Evolutionary conservation across 371 early-diverging fungal genomes (phyloP).

Genomic region (Syncephalis fuscata): DNA sequence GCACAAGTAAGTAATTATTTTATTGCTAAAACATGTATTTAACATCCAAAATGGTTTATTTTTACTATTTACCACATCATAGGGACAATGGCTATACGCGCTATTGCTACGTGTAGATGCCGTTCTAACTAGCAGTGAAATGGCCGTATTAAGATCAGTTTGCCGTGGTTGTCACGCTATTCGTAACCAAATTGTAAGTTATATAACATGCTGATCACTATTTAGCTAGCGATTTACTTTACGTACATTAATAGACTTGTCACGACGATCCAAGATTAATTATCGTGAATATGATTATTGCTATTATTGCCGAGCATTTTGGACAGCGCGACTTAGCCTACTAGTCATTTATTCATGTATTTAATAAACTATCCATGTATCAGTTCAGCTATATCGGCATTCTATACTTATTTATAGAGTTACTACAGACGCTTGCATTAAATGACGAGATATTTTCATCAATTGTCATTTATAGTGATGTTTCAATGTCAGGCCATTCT

Average conservation of each 20-base stretch:
- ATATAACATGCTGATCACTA: neutral
- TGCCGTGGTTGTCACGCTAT: constrained; percentile 21
- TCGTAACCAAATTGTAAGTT: constrained; percentile 7
- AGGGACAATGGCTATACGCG: constrained; percentile 27
- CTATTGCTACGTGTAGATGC: constrained; percentile 24
- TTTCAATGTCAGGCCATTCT: too few species aligned
- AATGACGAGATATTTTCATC: too few species aligned
- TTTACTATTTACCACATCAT: too few species aligned
- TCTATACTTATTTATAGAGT: too few species aligned
- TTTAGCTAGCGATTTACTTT: neutral
- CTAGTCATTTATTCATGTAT: too few species aligned
- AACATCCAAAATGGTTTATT: too few species aligned
- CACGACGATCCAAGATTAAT: constrained; percentile 14
- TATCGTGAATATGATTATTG: constrained; percentile 19
- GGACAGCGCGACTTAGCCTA: constrained; percentile 16
- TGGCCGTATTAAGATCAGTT: constrained; percentile 19
- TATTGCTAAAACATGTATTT: too few species aligned
- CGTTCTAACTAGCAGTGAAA: constrained; percentile 21
- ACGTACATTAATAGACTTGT: constrained; percentile 5
- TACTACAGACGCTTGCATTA: too few species aligned
- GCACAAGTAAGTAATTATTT: too few species aligned
- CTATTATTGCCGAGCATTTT: constrained; percentile 16
- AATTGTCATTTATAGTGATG: too few species aligned
- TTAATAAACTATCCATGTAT: too few species aligned
- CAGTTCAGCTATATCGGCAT: too few species aligned